These are phyloP conservation scores for Ophiostoma sp. DNA, from an alignment of 2,329 filamentous ascomycete species.

Conservation along the genomic window DNA sequence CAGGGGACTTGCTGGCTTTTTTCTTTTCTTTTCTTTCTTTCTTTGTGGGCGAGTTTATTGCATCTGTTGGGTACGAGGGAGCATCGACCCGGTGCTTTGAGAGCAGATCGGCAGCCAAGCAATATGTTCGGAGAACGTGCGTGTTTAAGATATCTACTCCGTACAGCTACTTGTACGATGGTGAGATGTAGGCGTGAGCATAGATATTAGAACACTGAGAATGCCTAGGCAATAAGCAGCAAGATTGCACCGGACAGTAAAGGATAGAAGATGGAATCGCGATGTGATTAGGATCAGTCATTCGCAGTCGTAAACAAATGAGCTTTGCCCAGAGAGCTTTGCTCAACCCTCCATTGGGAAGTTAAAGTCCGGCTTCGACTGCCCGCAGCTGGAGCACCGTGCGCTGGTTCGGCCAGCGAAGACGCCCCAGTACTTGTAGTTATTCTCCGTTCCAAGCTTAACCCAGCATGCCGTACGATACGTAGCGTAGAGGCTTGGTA, in stretches of 20 bases:
- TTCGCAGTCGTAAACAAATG: no score
- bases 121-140: neutral
- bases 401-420: neutral
- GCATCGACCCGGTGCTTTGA: neutral
- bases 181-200: neutral
- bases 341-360: neutral
- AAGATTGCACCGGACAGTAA: no score
- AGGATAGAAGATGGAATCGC: no score
- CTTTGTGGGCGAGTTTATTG: neutral
- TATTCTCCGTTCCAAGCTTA: neutral
- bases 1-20: neutral
- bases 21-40: neutral
- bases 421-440: neutral
- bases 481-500: no score
- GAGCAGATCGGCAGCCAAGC: neutral
- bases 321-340: no score
- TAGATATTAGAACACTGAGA: neutral
- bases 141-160: neutral
- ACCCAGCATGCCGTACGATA: neutral
- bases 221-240: no score
- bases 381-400: neutral
- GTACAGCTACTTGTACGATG: neutral
- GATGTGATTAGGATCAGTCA: no score
- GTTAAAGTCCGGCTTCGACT: neutral
- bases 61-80: slow-evolving; percentile 9